Base-by-base conservation (phyloP, 371 early-diverging fungal species). In the Syncephalis fuscata region DNA sequence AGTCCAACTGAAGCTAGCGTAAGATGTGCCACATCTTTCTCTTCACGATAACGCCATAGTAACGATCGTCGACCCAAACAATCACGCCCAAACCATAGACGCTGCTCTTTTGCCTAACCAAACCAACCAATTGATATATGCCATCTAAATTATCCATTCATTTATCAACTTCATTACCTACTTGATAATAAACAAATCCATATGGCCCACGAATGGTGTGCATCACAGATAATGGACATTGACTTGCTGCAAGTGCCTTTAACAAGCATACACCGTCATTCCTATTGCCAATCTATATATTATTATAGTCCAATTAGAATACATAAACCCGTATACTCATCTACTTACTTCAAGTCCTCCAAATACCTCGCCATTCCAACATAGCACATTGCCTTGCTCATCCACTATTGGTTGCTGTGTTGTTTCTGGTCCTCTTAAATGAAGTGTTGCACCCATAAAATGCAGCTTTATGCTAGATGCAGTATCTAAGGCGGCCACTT, bases 291-390 rank as follows among this genome's bases (percentile, higher is more conserved):
- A 44, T 44, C 38, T 70, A 68, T 61, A 65, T 40, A 23, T 11
- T 0, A 26, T 26, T 8, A 11, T 39, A 15, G 17, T 20, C 15
- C 14, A 7, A 48, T 39, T 2, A n/a, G 36, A 21, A 39, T 19
- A 41, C 4, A 16, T 41, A n/a, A 5, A 23, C 22, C 39, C 17
- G 37, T 17, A 20, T 3, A 27, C 7, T 7, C 17, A 23, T 7
- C 19, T 25, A 22, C 11, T 42, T 43, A 81, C 73, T 16, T 64
- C 51, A 3, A 82, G 56, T 1, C 84, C 87, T 48, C 66, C 73
- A 68, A 83, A 86, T n/a, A 82, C 67, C 52, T 86, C 87, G 23
- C 87, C 87, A 53, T 86, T 86, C 82, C 82, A 86, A 55, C 81
- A 74, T 9, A 89, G 58, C 3, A 80, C 54, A 53, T 80, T 70